These are phyloP conservation scores for Aspergillus costaricaensis DNA, from an alignment of 2,329 filamentous ascomycete genomes.

Conservation along the genomic window DNA sequence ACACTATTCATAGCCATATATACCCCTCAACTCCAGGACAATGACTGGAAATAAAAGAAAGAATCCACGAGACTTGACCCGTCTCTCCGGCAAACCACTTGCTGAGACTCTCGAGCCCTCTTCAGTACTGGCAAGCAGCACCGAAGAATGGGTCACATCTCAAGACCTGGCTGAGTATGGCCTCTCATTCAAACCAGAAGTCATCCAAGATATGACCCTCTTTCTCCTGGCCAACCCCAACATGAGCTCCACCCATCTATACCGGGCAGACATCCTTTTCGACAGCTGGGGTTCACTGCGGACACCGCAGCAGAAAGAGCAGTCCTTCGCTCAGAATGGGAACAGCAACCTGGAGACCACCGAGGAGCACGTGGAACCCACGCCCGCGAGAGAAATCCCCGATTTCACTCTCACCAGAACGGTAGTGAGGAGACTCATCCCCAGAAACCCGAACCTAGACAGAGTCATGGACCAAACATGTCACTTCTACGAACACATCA, in stretches of 20 bases:
- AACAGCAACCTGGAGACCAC: neutral
- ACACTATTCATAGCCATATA: neutral
- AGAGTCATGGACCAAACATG: conserved; percentile 78
- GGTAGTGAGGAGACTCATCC: conserved; percentile 75
- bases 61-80: conserved; percentile 23
- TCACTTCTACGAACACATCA: conserved; percentile 58
- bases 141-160: conserved; percentile 38
- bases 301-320: conserved; percentile 37
- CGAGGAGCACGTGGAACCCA: conserved; percentile 14
- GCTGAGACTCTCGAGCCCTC: conserved; percentile 32
- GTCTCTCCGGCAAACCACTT: conserved; percentile 31
- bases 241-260: conserved; percentile 59
- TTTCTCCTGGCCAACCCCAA: conserved; percentile 56
- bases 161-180: conserved; percentile 29
- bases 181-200: conserved; percentile 29
- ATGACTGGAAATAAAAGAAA: conserved; percentile 26
- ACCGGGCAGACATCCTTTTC: conserved; percentile 62
- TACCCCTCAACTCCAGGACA: neutral
- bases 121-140: conserved; percentile 16
- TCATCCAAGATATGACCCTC: conserved; percentile 54
- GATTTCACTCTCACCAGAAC: conserved; percentile 57
- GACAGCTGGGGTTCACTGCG: conserved; percentile 49
- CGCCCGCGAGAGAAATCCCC: conserved; percentile 26
- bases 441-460: conserved; percentile 78
- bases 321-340: conserved; percentile 14